Conservation (phyloP, 208 protist species). For the Crithidia expoeki region DNA sequence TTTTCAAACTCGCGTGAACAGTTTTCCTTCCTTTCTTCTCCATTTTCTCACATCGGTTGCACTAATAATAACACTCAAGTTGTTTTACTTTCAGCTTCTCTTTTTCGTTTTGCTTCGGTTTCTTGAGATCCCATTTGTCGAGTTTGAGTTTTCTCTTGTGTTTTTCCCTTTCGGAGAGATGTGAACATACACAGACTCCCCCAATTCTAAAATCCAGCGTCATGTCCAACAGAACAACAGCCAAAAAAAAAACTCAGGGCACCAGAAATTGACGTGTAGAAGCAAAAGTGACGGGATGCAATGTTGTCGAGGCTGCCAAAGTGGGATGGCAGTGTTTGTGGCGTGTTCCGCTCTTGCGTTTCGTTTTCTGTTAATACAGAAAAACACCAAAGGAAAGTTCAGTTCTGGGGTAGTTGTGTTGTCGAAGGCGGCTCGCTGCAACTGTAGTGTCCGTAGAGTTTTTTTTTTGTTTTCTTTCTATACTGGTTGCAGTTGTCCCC, state of each 20-base stretch:
- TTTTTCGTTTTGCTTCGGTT: not conserved
- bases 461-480: no score
- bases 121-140: no score
- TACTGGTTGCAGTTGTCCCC: not conserved
- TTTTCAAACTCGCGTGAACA: no score
- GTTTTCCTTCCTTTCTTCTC: not conserved
- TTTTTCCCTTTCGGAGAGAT: not conserved
- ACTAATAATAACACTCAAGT: not conserved
- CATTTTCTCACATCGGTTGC: not conserved
- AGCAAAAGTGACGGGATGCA: no score
- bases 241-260: not conserved
- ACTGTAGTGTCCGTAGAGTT: no score
- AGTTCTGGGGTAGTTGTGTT: no score
- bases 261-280: no score
- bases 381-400: no score
- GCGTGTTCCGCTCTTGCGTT: not conserved
- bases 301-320: not conserved
- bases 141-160: not conserved
- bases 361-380: no score
- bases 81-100: constrained; percentile 16
- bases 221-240: not conserved
- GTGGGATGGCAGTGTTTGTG: not conserved
- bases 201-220: not conserved
- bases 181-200: not conserved
- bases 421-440: no score